Evolutionary conservation across 345 rosid genomes (phyloP).

Genomic region (Brassica nigra): DNA sequence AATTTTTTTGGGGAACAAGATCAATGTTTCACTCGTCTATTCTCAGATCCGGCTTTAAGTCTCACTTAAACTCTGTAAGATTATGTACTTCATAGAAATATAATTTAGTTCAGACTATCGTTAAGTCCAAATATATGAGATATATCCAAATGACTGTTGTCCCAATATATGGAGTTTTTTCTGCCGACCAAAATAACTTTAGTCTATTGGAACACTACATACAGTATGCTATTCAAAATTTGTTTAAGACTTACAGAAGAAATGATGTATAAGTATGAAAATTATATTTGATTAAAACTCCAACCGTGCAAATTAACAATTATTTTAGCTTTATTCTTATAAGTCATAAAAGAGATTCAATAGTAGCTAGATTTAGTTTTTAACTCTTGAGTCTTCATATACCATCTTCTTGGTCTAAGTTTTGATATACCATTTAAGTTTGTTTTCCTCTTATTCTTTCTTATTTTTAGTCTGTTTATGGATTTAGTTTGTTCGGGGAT

Average conservation of each 20-base stretch:
- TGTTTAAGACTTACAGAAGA: not conserved
- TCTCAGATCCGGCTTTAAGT: not conserved
- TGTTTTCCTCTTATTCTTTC: not conserved
- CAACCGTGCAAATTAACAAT: not conserved
- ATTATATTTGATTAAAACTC: not conserved
- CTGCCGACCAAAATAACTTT: not conserved
- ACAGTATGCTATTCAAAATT: not conserved
- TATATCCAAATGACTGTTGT: not conserved
- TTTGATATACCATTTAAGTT: not conserved
- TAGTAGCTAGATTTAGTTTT: not conserved
- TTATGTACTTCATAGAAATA: not conserved
- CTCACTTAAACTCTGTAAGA: conserved; percentile 1
- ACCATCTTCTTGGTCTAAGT: not conserved
- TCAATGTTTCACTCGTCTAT: too few species aligned
- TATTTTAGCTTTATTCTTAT: not conserved
- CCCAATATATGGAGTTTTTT: not conserved
- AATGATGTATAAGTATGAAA: not conserved
- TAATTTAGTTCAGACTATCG: not conserved
- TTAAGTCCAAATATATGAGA: not conserved
- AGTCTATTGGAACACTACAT: not conserved
- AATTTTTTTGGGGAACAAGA: too few species aligned
- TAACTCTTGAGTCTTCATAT: not conserved
- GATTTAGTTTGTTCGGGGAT: not conserved
- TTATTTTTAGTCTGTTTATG: not conserved
- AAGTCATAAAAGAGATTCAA: not conserved